Evolutionary conservation across 176 grass and related monocot genomes (phyloP).

Genomic region (Aegilops sharonensis): DNA sequence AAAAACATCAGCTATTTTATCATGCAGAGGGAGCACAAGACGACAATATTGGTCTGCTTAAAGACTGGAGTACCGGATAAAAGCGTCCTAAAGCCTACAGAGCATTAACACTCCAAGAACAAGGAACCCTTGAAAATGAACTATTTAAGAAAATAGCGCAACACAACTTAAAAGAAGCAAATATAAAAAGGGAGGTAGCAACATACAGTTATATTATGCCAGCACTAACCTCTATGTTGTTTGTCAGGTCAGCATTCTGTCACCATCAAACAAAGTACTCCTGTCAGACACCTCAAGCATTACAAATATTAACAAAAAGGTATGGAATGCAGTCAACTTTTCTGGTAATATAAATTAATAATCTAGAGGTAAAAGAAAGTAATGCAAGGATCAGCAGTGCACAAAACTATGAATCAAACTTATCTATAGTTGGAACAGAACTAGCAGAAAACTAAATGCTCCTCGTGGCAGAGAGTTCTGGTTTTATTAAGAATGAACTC

Average conservation of each 20-base stretch:
- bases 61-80: neutral
- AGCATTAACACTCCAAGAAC: conserved; percentile 9
- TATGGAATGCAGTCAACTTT: conserved; percentile 7
- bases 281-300: conserved; percentile 84
- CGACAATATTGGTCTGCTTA: neutral
- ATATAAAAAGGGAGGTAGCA: conserved; percentile 26
- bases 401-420: neutral
- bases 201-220: conserved; percentile 21
- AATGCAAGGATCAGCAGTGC: neutral
- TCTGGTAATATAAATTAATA: conserved; percentile 15
- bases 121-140: neutral
- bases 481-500: conserved; percentile 1
- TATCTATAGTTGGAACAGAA: neutral
- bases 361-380: conserved; percentile 27
- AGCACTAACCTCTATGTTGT: conserved; percentile 62
- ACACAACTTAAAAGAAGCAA: neutral
- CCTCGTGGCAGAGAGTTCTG: neutral
- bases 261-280: conserved; percentile 74
- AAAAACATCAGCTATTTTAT: conserved; percentile 23
- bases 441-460: neutral
- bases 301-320: conserved; percentile 66
- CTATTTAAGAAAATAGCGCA: conserved; percentile 14
- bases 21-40: neutral
- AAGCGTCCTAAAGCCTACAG: conserved; percentile 1
- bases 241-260: conserved; percentile 74